A percentile compares a stretch with the other conserved stretches of the same genome.
These are phyloP conservation scores for Euphorbia celastroides DNA, from an alignment of 441 rosid species.

Conservation along the genomic window DNA sequence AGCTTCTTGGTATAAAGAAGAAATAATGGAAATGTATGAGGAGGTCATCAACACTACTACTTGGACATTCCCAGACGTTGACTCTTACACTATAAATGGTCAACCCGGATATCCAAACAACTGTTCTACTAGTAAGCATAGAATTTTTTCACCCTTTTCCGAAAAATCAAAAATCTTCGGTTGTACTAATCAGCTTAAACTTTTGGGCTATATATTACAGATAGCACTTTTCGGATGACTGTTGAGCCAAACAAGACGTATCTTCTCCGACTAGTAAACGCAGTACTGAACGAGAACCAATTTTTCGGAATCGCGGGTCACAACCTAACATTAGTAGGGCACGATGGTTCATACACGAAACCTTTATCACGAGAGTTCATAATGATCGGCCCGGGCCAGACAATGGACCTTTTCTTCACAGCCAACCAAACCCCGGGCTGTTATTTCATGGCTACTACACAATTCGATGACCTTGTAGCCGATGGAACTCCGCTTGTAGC, in stretches of 20 bases:
- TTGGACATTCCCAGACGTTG: neutral
- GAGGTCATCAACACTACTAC: too few relatives aligned
- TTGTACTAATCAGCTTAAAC: too few relatives aligned
- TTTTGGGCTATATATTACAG: conserved; percentile 19
- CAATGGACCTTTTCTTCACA: conserved; percentile 47
- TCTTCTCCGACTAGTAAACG: conserved; percentile 48
- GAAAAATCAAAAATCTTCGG: too few relatives aligned
- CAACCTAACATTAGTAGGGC: conserved; percentile 33
- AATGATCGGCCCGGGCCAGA: conserved; percentile 52
- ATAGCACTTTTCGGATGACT: conserved; percentile 11
- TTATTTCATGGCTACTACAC: conserved; percentile 46
- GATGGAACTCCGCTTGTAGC: conserved; percentile 25
- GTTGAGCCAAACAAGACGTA: too few relatives aligned
- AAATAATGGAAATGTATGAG: neutral
- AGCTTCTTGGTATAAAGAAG: neutral
- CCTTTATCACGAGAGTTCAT: conserved; percentile 34
- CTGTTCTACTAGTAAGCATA: conserved; percentile 20
- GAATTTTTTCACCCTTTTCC: too few relatives aligned
- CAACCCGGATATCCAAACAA: neutral
- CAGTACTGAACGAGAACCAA: conserved; percentile 44
- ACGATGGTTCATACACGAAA: conserved; percentile 49
- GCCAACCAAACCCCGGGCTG: conserved; percentile 33
- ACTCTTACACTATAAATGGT: conserved; percentile 1
- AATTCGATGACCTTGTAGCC: conserved; percentile 25
- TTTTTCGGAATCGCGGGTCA: conserved; percentile 61